Conservation (phyloP, 192 early-diverging fungal species). For the Coemansia reversa region DNA sequence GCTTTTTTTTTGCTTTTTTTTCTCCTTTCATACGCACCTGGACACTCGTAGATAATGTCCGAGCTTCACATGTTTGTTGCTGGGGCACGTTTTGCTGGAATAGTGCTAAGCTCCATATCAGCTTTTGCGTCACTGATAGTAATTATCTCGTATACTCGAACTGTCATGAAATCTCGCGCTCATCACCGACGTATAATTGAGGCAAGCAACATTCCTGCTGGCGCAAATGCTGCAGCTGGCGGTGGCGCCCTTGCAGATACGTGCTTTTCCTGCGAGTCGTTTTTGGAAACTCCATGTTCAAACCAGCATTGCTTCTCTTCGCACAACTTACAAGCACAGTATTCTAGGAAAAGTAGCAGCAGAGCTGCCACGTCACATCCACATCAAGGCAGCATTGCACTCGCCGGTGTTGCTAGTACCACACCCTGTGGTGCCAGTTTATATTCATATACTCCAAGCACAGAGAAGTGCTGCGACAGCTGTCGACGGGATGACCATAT, state of each 20-base stretch:
- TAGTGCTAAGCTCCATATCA: conserved; percentile 38
- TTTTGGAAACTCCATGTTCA: conserved; percentile 27
- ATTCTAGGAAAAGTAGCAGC: neutral
- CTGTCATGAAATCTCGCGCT: conserved; percentile 26
- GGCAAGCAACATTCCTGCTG: conserved; percentile 7
- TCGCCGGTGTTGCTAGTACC: neutral
- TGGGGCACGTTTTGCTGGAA: conserved; percentile 33
- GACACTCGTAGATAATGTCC: conserved; percentile 1
- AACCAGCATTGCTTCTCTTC: conserved; percentile 19
- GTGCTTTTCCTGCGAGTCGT: conserved; percentile 51
- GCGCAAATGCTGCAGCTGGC: neutral
- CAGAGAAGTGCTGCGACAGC: neutral
- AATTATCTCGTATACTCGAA: conserved; percentile 36
- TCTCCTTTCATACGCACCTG: neutral
- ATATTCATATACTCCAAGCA: neutral
- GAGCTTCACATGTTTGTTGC: conserved; percentile 13
- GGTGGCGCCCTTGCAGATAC: conserved; percentile 1
- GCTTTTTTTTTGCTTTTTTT: neutral
- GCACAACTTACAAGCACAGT: neutral
- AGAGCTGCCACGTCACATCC: neutral
- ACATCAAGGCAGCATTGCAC: neutral
- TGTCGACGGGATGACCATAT: neutral
- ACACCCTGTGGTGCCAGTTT: neutral
- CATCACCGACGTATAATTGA: conserved; percentile 45
- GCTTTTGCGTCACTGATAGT: conserved; percentile 35